A percentile compares a stretch with the other conserved stretches of the same genome.
These are phyloP conservation scores for Xenosphaeropsis pyriputrescens DNA, from an alignment of 2,329 filamentous ascomycete species.

Conservation along the genomic window DNA sequence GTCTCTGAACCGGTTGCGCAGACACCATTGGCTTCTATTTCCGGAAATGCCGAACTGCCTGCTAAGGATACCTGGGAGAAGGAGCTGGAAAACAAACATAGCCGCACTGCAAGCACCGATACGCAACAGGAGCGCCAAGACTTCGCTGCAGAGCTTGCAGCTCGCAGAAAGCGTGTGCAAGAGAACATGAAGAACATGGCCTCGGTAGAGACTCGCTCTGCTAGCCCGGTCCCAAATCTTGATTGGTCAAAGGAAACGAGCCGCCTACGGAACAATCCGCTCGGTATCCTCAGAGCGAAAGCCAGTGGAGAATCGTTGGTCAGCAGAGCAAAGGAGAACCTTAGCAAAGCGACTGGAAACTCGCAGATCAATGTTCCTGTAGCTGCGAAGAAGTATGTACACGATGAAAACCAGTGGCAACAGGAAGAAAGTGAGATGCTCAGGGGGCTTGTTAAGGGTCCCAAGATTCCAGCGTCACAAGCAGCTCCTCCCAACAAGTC, in stretches of 20 bases:
- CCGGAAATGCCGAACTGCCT: slow-evolving; percentile 24
- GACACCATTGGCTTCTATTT: background rate
- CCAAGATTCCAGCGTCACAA: slow-evolving; percentile 2
- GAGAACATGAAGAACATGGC: slow-evolving; percentile 58
- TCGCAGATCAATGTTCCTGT: slow-evolving; percentile 24
- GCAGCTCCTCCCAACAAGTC: slow-evolving; percentile 9
- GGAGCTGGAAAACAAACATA: slow-evolving; percentile 21
- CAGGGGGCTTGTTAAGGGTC: slow-evolving; percentile 3
- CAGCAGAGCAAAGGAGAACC: slow-evolving; percentile 27
- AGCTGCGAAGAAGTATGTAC: slow-evolving; percentile 21
- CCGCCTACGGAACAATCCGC: slow-evolving; percentile 32
- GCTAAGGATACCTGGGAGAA: slow-evolving; percentile 13
- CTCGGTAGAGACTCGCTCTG: slow-evolving; percentile 40
- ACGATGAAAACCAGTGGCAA: slow-evolving; percentile 11
- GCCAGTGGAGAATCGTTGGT: slow-evolving; percentile 52
- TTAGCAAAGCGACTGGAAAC: slow-evolving; percentile 36
- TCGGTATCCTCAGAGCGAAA: slow-evolving; percentile 51
- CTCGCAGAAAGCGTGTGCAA: slow-evolving; percentile 55
- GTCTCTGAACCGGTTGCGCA: slow-evolving; percentile 7
- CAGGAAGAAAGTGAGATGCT: slow-evolving; percentile 13
- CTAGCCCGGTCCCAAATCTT: slow-evolving; percentile 17
- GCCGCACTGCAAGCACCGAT: slow-evolving; percentile 30
- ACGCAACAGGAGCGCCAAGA: slow-evolving; percentile 47
- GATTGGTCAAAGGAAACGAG: slow-evolving; percentile 18
- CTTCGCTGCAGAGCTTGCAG: slow-evolving; percentile 59